Conservation (phyloP, 495 filamentous ascomycete genomes). For the Evernia prunastri region DNA sequence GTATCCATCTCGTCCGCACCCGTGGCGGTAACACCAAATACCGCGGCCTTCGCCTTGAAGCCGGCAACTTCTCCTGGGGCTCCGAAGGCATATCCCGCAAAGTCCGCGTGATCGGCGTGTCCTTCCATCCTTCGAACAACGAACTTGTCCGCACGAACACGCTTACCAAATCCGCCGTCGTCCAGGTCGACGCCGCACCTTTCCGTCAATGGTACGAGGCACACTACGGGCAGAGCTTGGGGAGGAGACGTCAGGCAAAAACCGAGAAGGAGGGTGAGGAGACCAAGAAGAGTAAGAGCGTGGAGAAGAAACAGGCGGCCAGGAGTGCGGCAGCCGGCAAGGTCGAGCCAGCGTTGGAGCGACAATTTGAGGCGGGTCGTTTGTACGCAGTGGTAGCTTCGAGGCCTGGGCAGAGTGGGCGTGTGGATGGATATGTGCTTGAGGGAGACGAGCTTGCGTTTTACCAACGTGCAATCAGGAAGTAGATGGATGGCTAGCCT, state of each 20-base stretch:
- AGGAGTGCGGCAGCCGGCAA: conserved; percentile 77
- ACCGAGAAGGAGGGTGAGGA: conserved; percentile 55
- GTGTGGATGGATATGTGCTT: conserved; percentile 93
- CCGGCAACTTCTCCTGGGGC: conserved; percentile 99
- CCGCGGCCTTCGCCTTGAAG: conserved; percentile 97
- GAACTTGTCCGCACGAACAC: conserved; percentile 99
- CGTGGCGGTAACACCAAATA: conserved; percentile 99
- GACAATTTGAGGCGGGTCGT: conserved; percentile 98
- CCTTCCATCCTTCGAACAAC: conserved; percentile 99
- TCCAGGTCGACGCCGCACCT: conserved; percentile 96
- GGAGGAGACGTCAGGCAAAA: conserved; percentile 85
- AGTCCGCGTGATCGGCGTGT: conserved; percentile 95
- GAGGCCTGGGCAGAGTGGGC: conserved; percentile 92
- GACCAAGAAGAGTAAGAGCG: conserved; percentile 81
- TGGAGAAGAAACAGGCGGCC: conserved; percentile 91
- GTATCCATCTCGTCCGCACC: conserved; percentile 97
- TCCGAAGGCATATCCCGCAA: conserved; percentile 97
- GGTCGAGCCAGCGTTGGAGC: conserved; percentile 86
- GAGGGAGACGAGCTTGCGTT: conserved; percentile 99
- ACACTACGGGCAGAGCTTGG: conserved; percentile 87
- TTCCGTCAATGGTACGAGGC: conserved; percentile 99
- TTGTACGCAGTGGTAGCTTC: conserved; percentile 86
- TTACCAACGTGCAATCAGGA: conserved; percentile 97
- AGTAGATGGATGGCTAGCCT: conserved; percentile 53
- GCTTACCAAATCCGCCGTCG: conserved; percentile 95